Conservation (phyloP, 2,329 filamentous ascomycete species). For the Fusarium redolens region DNA sequence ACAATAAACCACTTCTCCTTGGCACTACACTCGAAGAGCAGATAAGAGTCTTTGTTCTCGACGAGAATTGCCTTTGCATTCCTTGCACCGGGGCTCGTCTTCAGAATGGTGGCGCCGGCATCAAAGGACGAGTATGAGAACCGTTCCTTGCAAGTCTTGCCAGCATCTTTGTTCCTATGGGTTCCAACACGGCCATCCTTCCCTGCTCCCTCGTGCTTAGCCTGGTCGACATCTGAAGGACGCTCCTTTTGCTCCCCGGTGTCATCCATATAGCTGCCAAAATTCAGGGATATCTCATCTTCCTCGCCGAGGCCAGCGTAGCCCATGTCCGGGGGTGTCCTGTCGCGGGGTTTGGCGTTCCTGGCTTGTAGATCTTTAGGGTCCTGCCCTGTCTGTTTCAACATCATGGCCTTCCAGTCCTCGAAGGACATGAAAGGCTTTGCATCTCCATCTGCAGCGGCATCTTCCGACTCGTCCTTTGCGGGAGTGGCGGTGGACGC, state of each 20-base stretch:
- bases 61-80: slow-evolving; percentile 89
- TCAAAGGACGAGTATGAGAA: slow-evolving; percentile 99
- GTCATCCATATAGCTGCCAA: slow-evolving; percentile 53
- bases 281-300: slow-evolving; percentile 77
- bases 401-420: slow-evolving; percentile 96
- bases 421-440: slow-evolving; percentile 91
- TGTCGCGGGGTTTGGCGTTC: slow-evolving; percentile 63
- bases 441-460: slow-evolving; percentile 38
- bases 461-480: slow-evolving; percentile 26
- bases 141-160: slow-evolving; percentile 96
- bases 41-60: slow-evolving; percentile 98
- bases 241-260: slow-evolving; percentile 25
- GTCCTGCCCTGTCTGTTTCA: slow-evolving; percentile 84
- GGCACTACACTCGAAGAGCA: slow-evolving; percentile 90
- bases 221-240: not conserved
- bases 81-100: slow-evolving; percentile 87
- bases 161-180: slow-evolving; percentile 87
- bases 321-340: slow-evolving; percentile 70
- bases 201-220: slow-evolving; percentile 40
- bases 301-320: slow-evolving; percentile 88
- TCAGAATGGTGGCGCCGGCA: slow-evolving; percentile 91
- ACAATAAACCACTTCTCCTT: slow-evolving; percentile 94
- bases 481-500: not conserved
- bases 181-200: slow-evolving; percentile 64
- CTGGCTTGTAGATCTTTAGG: slow-evolving; percentile 73